Evolutionary conservation across 2,329 filamentous ascomycete genomes (phyloP).

Genomic region (Xylariaceae sp.): DNA sequence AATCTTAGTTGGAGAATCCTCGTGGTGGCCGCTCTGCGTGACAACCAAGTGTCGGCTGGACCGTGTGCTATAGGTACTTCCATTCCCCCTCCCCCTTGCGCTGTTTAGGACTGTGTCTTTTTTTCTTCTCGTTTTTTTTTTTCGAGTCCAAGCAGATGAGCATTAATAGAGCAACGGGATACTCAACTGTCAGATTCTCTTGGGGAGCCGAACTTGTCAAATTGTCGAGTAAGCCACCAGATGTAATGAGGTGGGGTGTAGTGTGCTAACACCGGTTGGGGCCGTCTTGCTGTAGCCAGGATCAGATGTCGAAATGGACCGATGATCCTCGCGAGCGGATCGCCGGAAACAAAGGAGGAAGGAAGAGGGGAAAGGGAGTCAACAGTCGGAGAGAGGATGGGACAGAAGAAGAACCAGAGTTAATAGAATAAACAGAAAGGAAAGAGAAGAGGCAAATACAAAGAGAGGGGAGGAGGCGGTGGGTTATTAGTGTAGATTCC

Average conservation of each 20-base stretch:
- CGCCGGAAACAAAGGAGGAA: slow-evolving; percentile 8
- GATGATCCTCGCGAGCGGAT: slow-evolving; percentile 14
- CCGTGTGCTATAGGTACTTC: slow-evolving; percentile 18
- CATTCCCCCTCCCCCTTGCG: slow-evolving; percentile 8
- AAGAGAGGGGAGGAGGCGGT: slow-evolving; percentile 27
- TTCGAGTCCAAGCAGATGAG: background rate
- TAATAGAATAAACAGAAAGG: slow-evolving; percentile 20
- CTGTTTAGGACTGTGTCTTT: slow-evolving; percentile 3
- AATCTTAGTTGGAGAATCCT: slow-evolving; percentile 24
- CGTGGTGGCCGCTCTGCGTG: slow-evolving; percentile 25
- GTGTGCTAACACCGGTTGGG: slow-evolving; percentile 25
- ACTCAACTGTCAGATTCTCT: slow-evolving; percentile 2
- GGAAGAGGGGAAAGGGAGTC: slow-evolving; percentile 8
- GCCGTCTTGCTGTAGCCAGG: slow-evolving; percentile 17
- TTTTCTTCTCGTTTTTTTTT: background rate
- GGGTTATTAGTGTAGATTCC: slow-evolving; percentile 29
- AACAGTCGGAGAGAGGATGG: slow-evolving; percentile 7
- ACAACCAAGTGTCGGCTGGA: slow-evolving; percentile 19
- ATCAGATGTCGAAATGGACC: slow-evolving; percentile 15
- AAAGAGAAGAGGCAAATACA: slow-evolving; percentile 27
- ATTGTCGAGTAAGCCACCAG: slow-evolving; percentile 15
- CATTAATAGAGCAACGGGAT: background rate
- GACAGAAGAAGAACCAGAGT: slow-evolving; percentile 15
- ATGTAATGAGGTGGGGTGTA: slow-evolving; percentile 10
- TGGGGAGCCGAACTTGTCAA: slow-evolving; percentile 10